phyloP scores from a whole-genome alignment of 805 yeast genomes.

The Yarrowia osloensis region DNA sequence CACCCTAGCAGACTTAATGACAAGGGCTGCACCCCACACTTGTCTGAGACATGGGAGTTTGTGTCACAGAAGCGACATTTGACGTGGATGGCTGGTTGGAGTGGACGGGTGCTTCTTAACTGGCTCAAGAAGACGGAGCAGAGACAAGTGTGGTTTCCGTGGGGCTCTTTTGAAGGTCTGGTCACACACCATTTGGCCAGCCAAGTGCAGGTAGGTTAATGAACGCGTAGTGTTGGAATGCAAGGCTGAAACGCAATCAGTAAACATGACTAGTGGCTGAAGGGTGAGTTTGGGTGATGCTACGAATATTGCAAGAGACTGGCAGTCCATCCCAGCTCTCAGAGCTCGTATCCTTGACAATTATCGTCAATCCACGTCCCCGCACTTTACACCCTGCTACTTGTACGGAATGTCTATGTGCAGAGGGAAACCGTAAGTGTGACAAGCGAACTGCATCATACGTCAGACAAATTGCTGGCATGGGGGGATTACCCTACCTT shows the following conservation, averaged over 20 bases:
- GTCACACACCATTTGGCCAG: not conserved
- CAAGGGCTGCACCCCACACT: constrained; percentile 27
- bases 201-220: not conserved
- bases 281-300: not conserved
- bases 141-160: not conserved
- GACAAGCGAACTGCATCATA: constrained; percentile 17
- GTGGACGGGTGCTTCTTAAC: no score
- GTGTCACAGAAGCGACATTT: not conserved
- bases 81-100: not conserved
- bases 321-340: not conserved
- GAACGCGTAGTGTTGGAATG: constrained; percentile 11
- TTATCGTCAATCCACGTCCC: not conserved
- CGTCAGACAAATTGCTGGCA: constrained; percentile 21
- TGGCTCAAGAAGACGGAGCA: not conserved
- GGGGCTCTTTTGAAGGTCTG: not conserved
- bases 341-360: not conserved
- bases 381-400: constrained; percentile 5
- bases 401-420: constrained; percentile 17
- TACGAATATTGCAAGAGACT: no score
- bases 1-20: not conserved
- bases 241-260: not conserved
- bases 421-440: constrained; percentile 6
- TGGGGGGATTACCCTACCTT: constrained; percentile 22
- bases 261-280: not conserved
- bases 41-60: not conserved